phyloP scores from a whole-genome alignment of 176 grass and related monocot species.

The Dendrocalamus sinicus region DNA sequence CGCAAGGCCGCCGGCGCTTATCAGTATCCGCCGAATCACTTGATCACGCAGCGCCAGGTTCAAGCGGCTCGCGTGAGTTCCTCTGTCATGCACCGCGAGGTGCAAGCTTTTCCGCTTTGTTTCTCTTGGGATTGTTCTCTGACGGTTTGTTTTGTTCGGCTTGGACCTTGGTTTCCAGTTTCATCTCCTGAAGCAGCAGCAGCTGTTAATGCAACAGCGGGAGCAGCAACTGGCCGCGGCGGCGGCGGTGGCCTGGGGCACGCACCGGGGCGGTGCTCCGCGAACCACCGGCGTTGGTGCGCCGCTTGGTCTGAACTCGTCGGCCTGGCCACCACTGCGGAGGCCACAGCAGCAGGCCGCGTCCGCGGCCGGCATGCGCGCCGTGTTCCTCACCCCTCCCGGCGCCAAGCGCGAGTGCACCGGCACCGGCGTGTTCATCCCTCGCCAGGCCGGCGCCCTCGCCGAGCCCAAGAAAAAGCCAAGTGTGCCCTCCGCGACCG shows the following conservation, averaged over 20 bases:
- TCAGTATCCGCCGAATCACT: neutral
- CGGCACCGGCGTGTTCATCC: slow-evolving; percentile 93
- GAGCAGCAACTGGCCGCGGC: slow-evolving; percentile 54
- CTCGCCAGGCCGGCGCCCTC: slow-evolving; percentile 54
- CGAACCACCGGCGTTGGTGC: neutral
- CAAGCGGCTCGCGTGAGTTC: slow-evolving; percentile 64
- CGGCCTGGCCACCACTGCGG: slow-evolving; percentile 63
- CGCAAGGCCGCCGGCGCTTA: neutral
- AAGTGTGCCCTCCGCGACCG: slow-evolving; percentile 27
- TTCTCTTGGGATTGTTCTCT: neutral
- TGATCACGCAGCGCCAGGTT: slow-evolving; percentile 54
- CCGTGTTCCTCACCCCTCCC: slow-evolving; percentile 61
- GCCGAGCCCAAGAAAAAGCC: slow-evolving; percentile 68
- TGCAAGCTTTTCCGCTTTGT: neutral
- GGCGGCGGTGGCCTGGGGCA: slow-evolving; percentile 23
- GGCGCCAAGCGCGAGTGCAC: slow-evolving; percentile 68
- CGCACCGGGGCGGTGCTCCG: neutral
- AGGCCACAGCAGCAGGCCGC: slow-evolving; percentile 39
- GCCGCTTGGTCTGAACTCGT: slow-evolving; percentile 37
- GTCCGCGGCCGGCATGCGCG: slow-evolving; percentile 57
- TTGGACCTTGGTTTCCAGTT: slow-evolving; percentile 49
- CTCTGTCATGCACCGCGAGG: neutral
- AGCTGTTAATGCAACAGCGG: slow-evolving; percentile 63
- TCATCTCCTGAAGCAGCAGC: slow-evolving; percentile 77
- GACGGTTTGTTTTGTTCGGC: neutral